Conservation (phyloP, 257 asterid genomes). For the Lithospermum erythrorhizon region DNA sequence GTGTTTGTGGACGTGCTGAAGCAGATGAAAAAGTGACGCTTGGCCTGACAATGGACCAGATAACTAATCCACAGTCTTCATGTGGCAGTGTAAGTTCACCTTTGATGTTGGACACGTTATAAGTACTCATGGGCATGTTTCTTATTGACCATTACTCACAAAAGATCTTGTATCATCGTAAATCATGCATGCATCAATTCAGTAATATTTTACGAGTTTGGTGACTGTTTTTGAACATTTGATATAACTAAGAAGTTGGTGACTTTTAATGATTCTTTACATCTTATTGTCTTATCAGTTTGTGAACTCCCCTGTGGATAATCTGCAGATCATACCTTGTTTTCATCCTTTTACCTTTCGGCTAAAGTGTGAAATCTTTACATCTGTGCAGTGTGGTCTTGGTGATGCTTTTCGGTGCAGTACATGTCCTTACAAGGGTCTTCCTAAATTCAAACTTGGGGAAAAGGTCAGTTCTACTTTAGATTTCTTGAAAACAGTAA, state of each 20-base stretch:
- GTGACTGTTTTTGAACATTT: background rate
- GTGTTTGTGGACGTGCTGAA: slow-evolving; percentile 92
- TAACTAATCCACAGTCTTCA: slow-evolving; percentile 83
- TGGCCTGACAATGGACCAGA: slow-evolving; percentile 65
- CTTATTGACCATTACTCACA: background rate
- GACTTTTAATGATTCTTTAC: background rate
- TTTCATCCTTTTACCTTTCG: background rate
- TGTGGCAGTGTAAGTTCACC: slow-evolving; percentile 72
- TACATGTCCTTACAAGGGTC: slow-evolving; percentile 95
- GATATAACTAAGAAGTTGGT: too few relatives aligned
- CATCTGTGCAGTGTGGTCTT: slow-evolving; percentile 67
- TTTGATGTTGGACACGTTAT: background rate
- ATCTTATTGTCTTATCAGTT: background rate
- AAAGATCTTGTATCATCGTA: background rate
- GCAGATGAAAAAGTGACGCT: slow-evolving; percentile 79
- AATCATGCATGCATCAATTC: background rate
- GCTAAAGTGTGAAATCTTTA: background rate
- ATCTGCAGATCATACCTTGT: background rate
- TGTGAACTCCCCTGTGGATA: background rate
- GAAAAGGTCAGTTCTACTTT: slow-evolving; percentile 50
- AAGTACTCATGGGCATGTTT: background rate
- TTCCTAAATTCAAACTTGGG: slow-evolving; percentile 74
- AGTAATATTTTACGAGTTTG: background rate
- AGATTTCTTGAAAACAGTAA: background rate
- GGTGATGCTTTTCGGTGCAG: slow-evolving; percentile 97